Percentiles rank a stretch among this genome's conserved stretches.
phyloP scores from a whole-genome alignment of 2,329 filamentous ascomycete species.

The Trichoderma sp. region DNA sequence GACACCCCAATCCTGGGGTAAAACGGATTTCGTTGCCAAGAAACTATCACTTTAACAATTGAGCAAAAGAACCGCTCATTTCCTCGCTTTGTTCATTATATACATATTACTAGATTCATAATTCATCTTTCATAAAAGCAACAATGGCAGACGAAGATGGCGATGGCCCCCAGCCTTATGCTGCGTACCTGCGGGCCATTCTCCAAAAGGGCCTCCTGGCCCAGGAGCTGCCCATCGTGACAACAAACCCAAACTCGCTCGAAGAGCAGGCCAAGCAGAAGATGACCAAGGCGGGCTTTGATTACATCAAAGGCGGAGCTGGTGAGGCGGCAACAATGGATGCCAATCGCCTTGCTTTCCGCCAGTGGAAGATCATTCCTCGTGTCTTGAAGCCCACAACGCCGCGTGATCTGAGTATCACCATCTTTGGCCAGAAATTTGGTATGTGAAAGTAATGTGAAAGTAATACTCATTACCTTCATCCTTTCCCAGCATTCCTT shows the following conservation, averaged over 20 bases:
- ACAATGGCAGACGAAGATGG: constrained; percentile 25
- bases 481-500: not conserved
- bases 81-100: not conserved
- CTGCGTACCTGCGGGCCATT: constrained; percentile 48
- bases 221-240: constrained; percentile 51
- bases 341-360: constrained; percentile 59
- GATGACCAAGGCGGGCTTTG: constrained; percentile 52
- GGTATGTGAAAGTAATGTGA: constrained; percentile 37
- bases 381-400: constrained; percentile 49
- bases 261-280: constrained; percentile 54
- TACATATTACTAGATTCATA: not conserved
- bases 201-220: constrained; percentile 54
- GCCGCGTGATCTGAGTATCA: constrained; percentile 50
- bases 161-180: constrained; percentile 35
- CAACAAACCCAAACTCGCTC: constrained; percentile 59
- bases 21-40: not conserved
- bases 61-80: not conserved
- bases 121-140: not conserved
- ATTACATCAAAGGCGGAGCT: constrained; percentile 64
- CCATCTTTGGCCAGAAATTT: constrained; percentile 54
- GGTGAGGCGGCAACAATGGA: constrained; percentile 63
- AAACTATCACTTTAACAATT: not conserved
- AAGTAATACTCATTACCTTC: not conserved
- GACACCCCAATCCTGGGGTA: not conserved
- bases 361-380: constrained; percentile 53